Percentiles rank a stretch among this genome's conserved stretches.
Conservation (phyloP, 805 yeast genomes). For the Candida piceae region DNA sequence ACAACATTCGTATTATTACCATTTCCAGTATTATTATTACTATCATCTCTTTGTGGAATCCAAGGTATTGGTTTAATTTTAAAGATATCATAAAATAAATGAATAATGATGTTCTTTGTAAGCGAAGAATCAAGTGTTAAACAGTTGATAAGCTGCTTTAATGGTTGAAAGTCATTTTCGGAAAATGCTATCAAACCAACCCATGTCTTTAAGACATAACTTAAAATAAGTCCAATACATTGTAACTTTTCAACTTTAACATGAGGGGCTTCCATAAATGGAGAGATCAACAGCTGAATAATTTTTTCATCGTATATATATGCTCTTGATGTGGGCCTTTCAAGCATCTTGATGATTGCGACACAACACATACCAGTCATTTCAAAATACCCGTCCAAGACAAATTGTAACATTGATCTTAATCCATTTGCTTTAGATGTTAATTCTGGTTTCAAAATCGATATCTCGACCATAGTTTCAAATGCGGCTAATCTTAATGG, state of each 20-base stretch:
- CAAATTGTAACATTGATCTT: constrained; percentile 38
- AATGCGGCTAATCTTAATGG: constrained; percentile 43
- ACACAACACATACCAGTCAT: constrained; percentile 38
- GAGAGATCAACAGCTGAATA: constrained; percentile 55
- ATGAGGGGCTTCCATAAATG: constrained; percentile 62
- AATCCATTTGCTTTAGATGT: constrained; percentile 43
- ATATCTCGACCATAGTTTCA: constrained; percentile 50
- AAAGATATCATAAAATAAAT: constrained; percentile 64
- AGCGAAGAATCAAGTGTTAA: constrained; percentile 52
- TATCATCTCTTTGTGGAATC: constrained; percentile 24
- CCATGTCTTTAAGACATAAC: constrained; percentile 63
- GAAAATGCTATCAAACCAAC: constrained; percentile 69
- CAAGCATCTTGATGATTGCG: constrained; percentile 52
- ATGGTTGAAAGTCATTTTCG: constrained; percentile 47
- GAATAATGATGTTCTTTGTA: constrained; percentile 60
- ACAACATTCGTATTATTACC: constrained; percentile 6
- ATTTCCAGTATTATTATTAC: neutral
- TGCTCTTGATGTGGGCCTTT: constrained; percentile 47
- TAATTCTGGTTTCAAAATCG: constrained; percentile 39
- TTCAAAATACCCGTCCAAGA: constrained; percentile 50
- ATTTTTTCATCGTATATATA: constrained; percentile 58
- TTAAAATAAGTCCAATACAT: constrained; percentile 52
- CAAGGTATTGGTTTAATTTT: constrained; percentile 56
- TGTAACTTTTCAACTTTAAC: constrained; percentile 50
- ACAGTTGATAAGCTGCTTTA: constrained; percentile 56